Conservation (phyloP, 2,329 filamentous ascomycete species). For the Talaromyces sp. region DNA sequence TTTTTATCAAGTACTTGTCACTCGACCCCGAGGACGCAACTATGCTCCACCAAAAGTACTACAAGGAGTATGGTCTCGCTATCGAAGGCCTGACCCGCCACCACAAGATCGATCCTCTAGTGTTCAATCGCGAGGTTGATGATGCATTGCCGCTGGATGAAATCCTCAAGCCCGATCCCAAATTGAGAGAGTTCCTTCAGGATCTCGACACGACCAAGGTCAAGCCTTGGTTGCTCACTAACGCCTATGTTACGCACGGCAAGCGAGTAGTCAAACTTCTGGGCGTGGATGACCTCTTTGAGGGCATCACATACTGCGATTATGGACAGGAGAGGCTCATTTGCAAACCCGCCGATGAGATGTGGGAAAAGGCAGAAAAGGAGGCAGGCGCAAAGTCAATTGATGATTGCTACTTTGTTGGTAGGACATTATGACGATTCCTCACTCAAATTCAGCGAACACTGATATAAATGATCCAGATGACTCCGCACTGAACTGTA, state of each 20-base stretch:
- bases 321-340: slow-evolving; percentile 70
- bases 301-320: slow-evolving; percentile 93
- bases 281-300: slow-evolving; percentile 81
- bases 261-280: slow-evolving; percentile 77
- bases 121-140: slow-evolving; percentile 92
- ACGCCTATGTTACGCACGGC: slow-evolving; percentile 88
- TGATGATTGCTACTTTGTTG: slow-evolving; percentile 86
- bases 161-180: slow-evolving; percentile 74
- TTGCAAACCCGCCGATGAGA: slow-evolving; percentile 80
- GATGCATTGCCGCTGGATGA: slow-evolving; percentile 86
- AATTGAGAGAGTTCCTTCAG: slow-evolving; percentile 70
- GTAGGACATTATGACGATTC: slow-evolving; percentile 52
- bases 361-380: slow-evolving; percentile 85
- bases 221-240: slow-evolving; percentile 90
- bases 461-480: slow-evolving; percentile 48
- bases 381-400: slow-evolving; percentile 69
- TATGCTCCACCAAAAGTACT: slow-evolving; percentile 85
- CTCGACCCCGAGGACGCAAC: slow-evolving; percentile 75
- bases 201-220: slow-evolving; percentile 82
- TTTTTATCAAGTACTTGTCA: slow-evolving; percentile 67
- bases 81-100: slow-evolving; percentile 92
- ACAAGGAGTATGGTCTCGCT: slow-evolving; percentile 92
- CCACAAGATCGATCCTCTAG: slow-evolving; percentile 90
- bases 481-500: slow-evolving; percentile 81
- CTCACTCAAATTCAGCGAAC: not conserved